A percentile compares a stretch with the other conserved stretches of the same genome.
phyloP scores from a whole-genome alignment of 2,329 filamentous ascomycete genomes.

The Fusarium sp. region DNA sequence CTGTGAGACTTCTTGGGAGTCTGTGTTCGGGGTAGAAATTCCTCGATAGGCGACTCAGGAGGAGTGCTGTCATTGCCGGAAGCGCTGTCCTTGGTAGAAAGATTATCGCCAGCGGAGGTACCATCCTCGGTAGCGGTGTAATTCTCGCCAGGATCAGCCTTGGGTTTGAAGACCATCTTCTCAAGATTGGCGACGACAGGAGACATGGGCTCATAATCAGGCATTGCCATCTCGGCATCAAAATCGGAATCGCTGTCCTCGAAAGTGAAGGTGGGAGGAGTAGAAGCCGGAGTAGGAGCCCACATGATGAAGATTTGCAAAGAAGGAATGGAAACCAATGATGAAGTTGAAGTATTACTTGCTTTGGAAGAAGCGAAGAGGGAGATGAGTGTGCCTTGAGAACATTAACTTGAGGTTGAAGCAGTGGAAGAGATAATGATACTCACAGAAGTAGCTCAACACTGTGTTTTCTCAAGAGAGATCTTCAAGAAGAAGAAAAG shows the following conservation, averaged over 20 bases:
- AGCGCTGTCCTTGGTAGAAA: not conserved
- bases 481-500: not conserved
- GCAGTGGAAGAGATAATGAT: not conserved
- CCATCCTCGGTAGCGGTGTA: not conserved
- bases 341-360: not conserved
- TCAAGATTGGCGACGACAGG: conserved; percentile 21
- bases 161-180: conserved; percentile 10
- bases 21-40: conserved; percentile 12
- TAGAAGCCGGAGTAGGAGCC: conserved; percentile 5
- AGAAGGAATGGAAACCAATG: not conserved
- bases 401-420: conserved; percentile 2
- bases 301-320: conserved; percentile 5
- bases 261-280: conserved; percentile 11
- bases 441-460: conserved; percentile 17
- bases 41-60: conserved; percentile 29
- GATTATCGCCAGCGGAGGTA: not conserved
- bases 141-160: not conserved
- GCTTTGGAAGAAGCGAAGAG: conserved; percentile 4
- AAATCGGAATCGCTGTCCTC: conserved; percentile 9
- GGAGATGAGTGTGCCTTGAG: not conserved
- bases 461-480: not conserved
- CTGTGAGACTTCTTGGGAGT: not conserved
- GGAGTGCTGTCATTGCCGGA: not conserved
- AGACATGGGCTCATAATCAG: conserved; percentile 14
- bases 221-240: conserved; percentile 3